These are phyloP conservation scores for Candida glucosophila DNA, from an alignment of 1,139 yeast species.

Conservation along the genomic window DNA sequence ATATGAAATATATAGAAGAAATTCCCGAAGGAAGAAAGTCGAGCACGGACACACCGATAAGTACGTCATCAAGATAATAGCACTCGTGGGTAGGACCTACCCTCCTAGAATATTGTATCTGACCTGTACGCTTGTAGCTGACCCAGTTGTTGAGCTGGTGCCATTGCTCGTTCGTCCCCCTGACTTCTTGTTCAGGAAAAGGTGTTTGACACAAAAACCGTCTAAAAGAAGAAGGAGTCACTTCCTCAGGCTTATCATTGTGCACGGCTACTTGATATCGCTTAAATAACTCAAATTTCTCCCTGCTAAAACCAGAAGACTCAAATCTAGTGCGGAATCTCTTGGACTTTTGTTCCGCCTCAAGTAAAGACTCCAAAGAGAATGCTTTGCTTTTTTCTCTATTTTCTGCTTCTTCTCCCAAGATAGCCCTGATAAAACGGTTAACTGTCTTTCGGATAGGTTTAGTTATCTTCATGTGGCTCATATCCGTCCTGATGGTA, in stretches of 20 bases:
- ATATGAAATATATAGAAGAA: slow-evolving; percentile 79
- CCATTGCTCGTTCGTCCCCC: slow-evolving; percentile 22
- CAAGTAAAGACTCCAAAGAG: slow-evolving; percentile 12
- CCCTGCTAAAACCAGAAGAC: slow-evolving; percentile 43
- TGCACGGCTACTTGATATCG: slow-evolving; percentile 68
- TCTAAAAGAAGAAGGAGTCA: slow-evolving; percentile 39
- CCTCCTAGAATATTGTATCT: neutral
- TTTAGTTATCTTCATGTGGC: slow-evolving; percentile 41
- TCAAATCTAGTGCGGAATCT: slow-evolving; percentile 46
- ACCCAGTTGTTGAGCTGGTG: slow-evolving; percentile 23
- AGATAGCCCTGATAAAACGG: slow-evolving; percentile 45
- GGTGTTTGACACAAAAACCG: slow-evolving; percentile 68
- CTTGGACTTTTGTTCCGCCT: slow-evolving; percentile 16
- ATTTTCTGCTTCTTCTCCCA: slow-evolving; percentile 9
- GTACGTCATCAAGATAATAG: slow-evolving; percentile 53
- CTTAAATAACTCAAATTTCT: slow-evolving; percentile 57
- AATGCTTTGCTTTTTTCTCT: slow-evolving; percentile 11
- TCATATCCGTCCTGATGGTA: slow-evolving; percentile 60
- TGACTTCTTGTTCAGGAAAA: slow-evolving; percentile 22
- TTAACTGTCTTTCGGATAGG: slow-evolving; percentile 62
- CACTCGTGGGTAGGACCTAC: slow-evolving; percentile 65
- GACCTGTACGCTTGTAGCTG: slow-evolving; percentile 8
- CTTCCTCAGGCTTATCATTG: slow-evolving; percentile 44
- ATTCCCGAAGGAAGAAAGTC: slow-evolving; percentile 73
- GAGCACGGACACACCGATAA: slow-evolving; percentile 70